Conservation (phyloP, 768 basidiomycete genomes). For the Cystobasidiopsis lactophilus region DNA sequence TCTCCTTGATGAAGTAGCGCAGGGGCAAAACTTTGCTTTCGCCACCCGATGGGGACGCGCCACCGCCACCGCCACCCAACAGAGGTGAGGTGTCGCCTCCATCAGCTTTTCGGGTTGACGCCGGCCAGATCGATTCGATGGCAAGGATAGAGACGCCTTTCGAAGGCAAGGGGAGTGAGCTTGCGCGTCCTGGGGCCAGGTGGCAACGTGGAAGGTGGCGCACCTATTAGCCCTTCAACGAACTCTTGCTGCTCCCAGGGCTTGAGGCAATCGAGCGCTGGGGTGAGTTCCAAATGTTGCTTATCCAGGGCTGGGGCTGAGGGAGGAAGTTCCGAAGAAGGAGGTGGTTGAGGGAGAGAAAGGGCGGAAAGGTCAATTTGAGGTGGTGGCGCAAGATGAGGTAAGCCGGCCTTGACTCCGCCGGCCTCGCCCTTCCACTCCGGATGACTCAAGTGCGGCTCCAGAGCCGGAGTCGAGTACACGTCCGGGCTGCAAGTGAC, state of each 20-base stretch:
- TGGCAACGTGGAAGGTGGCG: background rate
- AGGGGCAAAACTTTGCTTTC: conserved; percentile 8
- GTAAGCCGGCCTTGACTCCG: too few relatives aligned
- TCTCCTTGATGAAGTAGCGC: conserved; percentile 53
- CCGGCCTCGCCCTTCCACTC: background rate
- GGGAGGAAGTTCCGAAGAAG: background rate
- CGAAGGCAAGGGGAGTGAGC: background rate
- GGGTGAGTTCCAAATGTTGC: background rate
- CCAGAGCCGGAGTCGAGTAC: background rate
- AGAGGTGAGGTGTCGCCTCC: too few relatives aligned
- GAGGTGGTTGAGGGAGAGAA: background rate
- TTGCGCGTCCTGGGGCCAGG: background rate
- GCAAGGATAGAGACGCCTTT: background rate
- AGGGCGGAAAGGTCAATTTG: background rate
- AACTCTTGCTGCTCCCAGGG: conserved; percentile 1
- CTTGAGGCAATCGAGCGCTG: background rate
- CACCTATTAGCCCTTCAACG: conserved; percentile 12
- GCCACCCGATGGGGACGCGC: background rate
- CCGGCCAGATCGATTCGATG: background rate
- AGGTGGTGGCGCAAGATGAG: background rate
- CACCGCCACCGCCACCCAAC: too few relatives aligned
- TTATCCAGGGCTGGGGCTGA: background rate
- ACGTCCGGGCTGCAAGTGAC: background rate
- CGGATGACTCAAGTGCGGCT: background rate
- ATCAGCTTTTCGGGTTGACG: too few relatives aligned